These are phyloP conservation scores for Barnettozyma hawaiiensis DNA, from an alignment of 1,139 yeast genomes.

Conservation along the genomic window DNA sequence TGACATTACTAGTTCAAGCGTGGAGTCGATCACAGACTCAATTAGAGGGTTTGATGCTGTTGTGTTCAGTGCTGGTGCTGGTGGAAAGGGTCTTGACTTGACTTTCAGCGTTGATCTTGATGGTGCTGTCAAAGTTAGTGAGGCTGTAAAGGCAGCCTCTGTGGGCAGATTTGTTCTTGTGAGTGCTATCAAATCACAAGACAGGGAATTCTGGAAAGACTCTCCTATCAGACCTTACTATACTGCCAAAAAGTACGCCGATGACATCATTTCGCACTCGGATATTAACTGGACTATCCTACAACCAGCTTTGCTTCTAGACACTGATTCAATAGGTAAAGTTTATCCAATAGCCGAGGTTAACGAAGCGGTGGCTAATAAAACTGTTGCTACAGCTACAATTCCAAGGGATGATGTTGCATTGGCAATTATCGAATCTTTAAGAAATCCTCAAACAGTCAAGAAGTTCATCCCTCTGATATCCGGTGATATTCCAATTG, in stretches of 20 bases:
- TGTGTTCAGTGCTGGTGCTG: conserved; percentile 61
- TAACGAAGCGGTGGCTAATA: conserved; percentile 9
- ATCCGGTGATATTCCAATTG: conserved; percentile 30
- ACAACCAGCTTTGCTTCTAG: conserved; percentile 42
- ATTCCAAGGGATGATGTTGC: conserved; percentile 40
- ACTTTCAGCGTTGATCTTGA: conserved; percentile 55
- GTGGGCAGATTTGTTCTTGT: conserved; percentile 47
- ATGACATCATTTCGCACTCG: conserved; percentile 38
- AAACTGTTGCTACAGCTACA: conserved; percentile 3
- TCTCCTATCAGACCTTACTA: conserved; percentile 37
- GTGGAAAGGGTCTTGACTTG: conserved; percentile 43
- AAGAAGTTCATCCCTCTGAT: conserved; percentile 30
- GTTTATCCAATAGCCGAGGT: conserved; percentile 23
- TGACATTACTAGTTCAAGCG: conserved; percentile 34
- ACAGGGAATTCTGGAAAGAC: conserved; percentile 39
- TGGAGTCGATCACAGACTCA: conserved; percentile 32
- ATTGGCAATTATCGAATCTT: conserved; percentile 40
- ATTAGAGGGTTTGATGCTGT: conserved; percentile 51
- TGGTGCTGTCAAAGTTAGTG: conserved; percentile 54
- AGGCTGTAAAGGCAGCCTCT: conserved; percentile 45
- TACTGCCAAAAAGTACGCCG: conserved; percentile 54
- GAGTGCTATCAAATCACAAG: conserved; percentile 52
- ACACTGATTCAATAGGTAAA: conserved; percentile 38
- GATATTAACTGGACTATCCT: conserved; percentile 47
- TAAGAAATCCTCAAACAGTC: conserved; percentile 25